Evolutionary conservation across 1,284 basidiomycete species (phyloP).

Genomic region (Hypsizygus ulmarius): DNA sequence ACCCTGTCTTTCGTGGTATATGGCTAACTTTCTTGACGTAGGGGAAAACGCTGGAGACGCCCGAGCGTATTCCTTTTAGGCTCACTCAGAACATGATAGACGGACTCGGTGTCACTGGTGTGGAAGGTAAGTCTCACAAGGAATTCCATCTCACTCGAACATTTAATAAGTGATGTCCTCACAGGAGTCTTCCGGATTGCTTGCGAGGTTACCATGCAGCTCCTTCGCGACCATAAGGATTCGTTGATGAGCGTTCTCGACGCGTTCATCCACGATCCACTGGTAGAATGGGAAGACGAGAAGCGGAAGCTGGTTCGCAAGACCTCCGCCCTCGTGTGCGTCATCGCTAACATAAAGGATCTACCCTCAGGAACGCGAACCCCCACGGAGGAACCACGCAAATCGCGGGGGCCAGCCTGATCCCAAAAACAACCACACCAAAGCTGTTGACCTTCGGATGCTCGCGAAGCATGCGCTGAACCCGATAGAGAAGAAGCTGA

Average conservation of each 20-base stretch:
- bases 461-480: slow-evolving; percentile 74
- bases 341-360: slow-evolving; percentile 1
- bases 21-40: slow-evolving; percentile 26
- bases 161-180: neutral
- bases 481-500: slow-evolving; percentile 83
- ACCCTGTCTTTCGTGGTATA: neutral
- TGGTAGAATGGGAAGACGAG: slow-evolving; percentile 94
- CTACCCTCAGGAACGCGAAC: slow-evolving; percentile 31
- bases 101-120: slow-evolving; percentile 90
- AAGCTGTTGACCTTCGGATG: slow-evolving; percentile 51
- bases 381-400: slow-evolving; percentile 39
- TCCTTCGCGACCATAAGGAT: slow-evolving; percentile 91
- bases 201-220: slow-evolving; percentile 87
- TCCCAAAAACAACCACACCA: slow-evolving; percentile 24
- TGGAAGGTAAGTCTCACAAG: slow-evolving; percentile 66
- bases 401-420: slow-evolving; percentile 22
- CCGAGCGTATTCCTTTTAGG: slow-evolving; percentile 94
- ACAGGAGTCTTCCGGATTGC: slow-evolving; percentile 89
- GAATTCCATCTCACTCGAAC: neutral
- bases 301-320: slow-evolving; percentile 53
- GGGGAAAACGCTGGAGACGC: slow-evolving; percentile 87
- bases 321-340: neutral
- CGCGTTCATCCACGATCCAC: slow-evolving; percentile 96
- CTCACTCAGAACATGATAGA: slow-evolving; percentile 94
- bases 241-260: slow-evolving; percentile 95